A percentile compares a stretch with the other conserved stretches of the same genome.
phyloP scores from a whole-genome alignment of 2,329 filamentous ascomycete species.

The Aspergillus puulaauensis region DNA sequence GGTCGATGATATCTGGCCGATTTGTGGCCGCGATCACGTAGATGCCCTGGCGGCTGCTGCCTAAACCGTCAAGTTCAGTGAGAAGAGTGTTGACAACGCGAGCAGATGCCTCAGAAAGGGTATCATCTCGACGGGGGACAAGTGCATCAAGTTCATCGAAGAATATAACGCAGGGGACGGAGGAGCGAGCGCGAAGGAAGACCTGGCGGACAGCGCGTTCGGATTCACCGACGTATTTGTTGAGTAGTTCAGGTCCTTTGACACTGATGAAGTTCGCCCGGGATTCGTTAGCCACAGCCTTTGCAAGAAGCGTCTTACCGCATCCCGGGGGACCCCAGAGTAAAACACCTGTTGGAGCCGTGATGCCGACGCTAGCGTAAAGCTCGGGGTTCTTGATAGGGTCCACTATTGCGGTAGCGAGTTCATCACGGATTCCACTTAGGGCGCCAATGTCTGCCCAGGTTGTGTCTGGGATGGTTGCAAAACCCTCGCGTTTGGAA shows the following conservation, averaged over 20 bases:
- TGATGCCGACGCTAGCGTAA: constrained; percentile 75
- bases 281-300: constrained; percentile 92
- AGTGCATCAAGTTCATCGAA: constrained; percentile 97
- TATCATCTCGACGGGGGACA: constrained; percentile 77
- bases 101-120: constrained; percentile 76
- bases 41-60: constrained; percentile 73
- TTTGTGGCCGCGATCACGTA: constrained; percentile 96
- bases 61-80: constrained; percentile 86
- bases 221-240: constrained; percentile 97
- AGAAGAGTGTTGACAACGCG: constrained; percentile 93
- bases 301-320: constrained; percentile 93
- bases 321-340: constrained; percentile 97
- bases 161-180: constrained; percentile 90
- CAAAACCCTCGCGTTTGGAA: constrained; percentile 89
- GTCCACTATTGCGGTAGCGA: constrained; percentile 82
- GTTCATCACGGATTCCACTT: constrained; percentile 72
- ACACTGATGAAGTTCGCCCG: constrained; percentile 98
- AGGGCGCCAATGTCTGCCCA: constrained; percentile 92
- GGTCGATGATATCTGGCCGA: constrained; percentile 92
- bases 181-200: constrained; percentile 82
- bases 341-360: constrained; percentile 79
- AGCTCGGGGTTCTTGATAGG: constrained; percentile 80
- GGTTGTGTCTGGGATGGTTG: constrained; percentile 87
- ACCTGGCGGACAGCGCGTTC: constrained; percentile 91
- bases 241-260: constrained; percentile 92